Conservation (phyloP, 2,329 filamentous ascomycete species). For the Metarhizium anisopliae region DNA sequence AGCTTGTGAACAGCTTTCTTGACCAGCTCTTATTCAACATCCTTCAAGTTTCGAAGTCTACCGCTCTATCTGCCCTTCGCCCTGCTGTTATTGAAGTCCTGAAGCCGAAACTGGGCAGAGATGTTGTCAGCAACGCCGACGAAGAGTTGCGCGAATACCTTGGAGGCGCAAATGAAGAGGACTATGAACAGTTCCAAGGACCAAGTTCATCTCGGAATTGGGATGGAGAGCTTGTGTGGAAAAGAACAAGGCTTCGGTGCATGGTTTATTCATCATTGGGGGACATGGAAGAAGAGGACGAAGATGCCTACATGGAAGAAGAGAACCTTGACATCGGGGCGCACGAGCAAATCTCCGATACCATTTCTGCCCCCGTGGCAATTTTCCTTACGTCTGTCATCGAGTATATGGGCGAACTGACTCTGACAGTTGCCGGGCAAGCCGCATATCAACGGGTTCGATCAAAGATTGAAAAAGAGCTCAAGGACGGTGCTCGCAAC, state of each 20-base stretch:
- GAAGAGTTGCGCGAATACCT: constrained; percentile 84
- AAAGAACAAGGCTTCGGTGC: constrained; percentile 80
- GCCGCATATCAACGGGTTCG: constrained; percentile 65
- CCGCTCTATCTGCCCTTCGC: constrained; percentile 63
- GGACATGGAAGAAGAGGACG: constrained; percentile 96
- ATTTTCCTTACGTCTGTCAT: constrained; percentile 94
- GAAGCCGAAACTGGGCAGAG: constrained; percentile 79
- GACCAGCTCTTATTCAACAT: constrained; percentile 91
- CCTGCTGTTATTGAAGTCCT: constrained; percentile 80
- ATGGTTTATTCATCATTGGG: constrained; percentile 98
- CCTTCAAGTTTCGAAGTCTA: constrained; percentile 70
- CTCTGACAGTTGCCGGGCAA: constrained; percentile 77
- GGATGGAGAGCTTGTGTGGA: constrained; percentile 92
- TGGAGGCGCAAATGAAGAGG: constrained; percentile 68
- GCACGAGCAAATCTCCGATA: constrained; percentile 51
- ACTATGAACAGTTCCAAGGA: constrained; percentile 48
- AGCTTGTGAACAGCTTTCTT: constrained; percentile 81
- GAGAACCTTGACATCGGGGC: constrained; percentile 57
- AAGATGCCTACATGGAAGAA: constrained; percentile 78
- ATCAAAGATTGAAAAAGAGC: constrained; percentile 48
- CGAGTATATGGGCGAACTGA: constrained; percentile 88
- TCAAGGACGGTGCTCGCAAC: constrained; percentile 40
- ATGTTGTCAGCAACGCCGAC: constrained; percentile 74
- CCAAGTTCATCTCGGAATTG: constrained; percentile 50
- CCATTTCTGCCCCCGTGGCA: constrained; percentile 81